Evolutionary conservation across 768 basidiomycete species (phyloP).

Genomic region (Phylloporus sp.): DNA sequence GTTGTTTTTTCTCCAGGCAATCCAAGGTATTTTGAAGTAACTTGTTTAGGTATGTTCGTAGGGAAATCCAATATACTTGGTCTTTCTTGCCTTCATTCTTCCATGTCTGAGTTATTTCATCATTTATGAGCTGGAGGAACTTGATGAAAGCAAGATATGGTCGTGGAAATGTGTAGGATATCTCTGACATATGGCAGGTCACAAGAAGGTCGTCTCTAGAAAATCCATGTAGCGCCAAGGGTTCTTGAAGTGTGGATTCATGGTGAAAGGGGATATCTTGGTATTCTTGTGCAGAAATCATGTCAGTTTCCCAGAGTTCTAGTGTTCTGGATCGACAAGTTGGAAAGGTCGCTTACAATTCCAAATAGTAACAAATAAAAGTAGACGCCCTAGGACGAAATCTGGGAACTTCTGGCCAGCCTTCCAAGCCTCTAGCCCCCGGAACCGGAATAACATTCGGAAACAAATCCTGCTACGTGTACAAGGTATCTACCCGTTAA

Average conservation of each 20-base stretch:
- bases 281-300: background rate
- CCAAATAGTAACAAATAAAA: too few relatives aligned
- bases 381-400: too few relatives aligned
- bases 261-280: background rate
- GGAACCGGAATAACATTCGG: too few relatives aligned
- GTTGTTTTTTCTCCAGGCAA: background rate
- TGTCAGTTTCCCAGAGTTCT: too few relatives aligned
- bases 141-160: background rate
- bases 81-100: background rate
- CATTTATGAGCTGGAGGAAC: background rate
- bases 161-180: background rate
- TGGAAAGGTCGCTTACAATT: too few relatives aligned
- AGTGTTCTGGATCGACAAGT: too few relatives aligned
- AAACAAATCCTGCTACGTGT: too few relatives aligned
- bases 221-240: background rate
- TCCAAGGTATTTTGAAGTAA: background rate
- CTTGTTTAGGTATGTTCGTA: background rate
- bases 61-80: constrained; percentile 1
- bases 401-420: too few relatives aligned
- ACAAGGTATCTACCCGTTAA: background rate
- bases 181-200: background rate
- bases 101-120: background rate
- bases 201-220: background rate
- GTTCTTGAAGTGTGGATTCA: background rate
- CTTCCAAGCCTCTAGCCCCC: too few relatives aligned